These are phyloP conservation scores for Nemania sp. DNA, from an alignment of 2,329 filamentous ascomycete genomes.

Conservation along the genomic window DNA sequence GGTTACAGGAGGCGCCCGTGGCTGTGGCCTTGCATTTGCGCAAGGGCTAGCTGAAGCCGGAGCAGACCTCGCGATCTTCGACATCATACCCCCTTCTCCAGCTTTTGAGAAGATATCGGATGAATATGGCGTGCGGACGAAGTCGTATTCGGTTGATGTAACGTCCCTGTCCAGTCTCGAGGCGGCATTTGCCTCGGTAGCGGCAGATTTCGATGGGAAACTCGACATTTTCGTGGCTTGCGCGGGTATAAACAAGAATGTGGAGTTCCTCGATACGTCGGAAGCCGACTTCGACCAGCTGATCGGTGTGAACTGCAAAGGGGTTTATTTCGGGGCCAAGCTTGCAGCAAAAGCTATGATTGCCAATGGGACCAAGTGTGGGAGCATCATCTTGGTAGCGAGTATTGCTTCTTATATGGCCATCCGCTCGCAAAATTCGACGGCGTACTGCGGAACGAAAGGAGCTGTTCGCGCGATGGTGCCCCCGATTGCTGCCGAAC, in stretches of 20 bases:
- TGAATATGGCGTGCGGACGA: conserved; percentile 46
- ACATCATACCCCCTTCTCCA: conserved; percentile 46
- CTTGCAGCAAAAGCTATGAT: conserved; percentile 55
- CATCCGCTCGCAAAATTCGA: conserved; percentile 51
- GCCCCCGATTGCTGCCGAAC: conserved; percentile 50
- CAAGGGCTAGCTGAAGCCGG: conserved; percentile 50
- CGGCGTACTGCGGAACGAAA: conserved; percentile 52
- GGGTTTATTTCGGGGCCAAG: conserved; percentile 51
- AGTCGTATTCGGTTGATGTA: conserved; percentile 47
- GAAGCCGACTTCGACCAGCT: conserved; percentile 47
- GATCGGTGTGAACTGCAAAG: conserved; percentile 48
- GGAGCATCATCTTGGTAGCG: conserved; percentile 57
- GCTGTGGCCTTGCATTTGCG: conserved; percentile 51
- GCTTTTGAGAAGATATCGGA: conserved; percentile 47
- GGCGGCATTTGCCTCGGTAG: conserved; percentile 36
- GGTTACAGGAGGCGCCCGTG: conserved; percentile 51
- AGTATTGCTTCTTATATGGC: conserved; percentile 57
- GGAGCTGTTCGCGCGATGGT: conserved; percentile 52
- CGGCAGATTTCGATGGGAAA: conserved; percentile 19
- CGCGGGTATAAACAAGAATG: conserved; percentile 50
- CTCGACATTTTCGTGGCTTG: conserved; percentile 35
- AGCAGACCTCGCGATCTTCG: conserved; percentile 51
- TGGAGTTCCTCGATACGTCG: conserved; percentile 48
- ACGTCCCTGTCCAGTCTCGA: conserved; percentile 37
- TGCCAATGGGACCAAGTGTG: conserved; percentile 51